Evolutionary conservation across 2,329 filamentous ascomycete genomes (phyloP).

Genomic region (Ustulina deusta): DNA sequence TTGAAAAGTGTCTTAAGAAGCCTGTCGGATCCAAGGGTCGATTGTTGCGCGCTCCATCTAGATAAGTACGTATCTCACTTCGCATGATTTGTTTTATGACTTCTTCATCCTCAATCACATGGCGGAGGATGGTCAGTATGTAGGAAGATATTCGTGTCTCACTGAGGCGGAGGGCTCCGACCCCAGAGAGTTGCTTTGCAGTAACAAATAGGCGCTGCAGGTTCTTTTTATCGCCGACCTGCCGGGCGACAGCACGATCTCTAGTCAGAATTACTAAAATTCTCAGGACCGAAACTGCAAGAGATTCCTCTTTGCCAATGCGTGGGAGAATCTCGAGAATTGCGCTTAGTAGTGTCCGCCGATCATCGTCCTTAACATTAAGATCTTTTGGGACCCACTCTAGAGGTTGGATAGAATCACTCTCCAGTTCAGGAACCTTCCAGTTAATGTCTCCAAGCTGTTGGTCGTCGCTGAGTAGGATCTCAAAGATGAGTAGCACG

Average conservation of each 20-base stretch:
- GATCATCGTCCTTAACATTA: slow-evolving; percentile 73
- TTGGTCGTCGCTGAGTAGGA: slow-evolving; percentile 88
- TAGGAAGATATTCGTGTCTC: slow-evolving; percentile 66
- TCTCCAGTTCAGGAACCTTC: slow-evolving; percentile 67
- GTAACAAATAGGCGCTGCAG: slow-evolving; percentile 92
- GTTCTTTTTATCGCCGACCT: slow-evolving; percentile 87
- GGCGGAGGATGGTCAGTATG: slow-evolving; percentile 88
- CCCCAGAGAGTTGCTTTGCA: slow-evolving; percentile 89
- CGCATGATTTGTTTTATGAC: slow-evolving; percentile 92
- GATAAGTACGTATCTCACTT: slow-evolving; percentile 84
- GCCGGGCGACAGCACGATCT: slow-evolving; percentile 77
- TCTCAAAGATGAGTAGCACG: slow-evolving; percentile 89
- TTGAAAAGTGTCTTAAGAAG: slow-evolving; percentile 82
- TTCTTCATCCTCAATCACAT: slow-evolving; percentile 93
- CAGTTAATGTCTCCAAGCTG: slow-evolving; percentile 81
- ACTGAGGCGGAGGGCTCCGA: slow-evolving; percentile 78
- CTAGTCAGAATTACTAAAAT: slow-evolving; percentile 90
- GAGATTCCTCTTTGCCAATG: slow-evolving; percentile 85
- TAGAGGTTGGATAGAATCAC: slow-evolving; percentile 63
- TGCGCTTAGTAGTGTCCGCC: slow-evolving; percentile 77
- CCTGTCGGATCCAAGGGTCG: slow-evolving; percentile 75
- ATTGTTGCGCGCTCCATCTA: slow-evolving; percentile 68
- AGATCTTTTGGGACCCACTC: slow-evolving; percentile 70
- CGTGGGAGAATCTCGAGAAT: slow-evolving; percentile 87
- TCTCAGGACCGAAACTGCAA: slow-evolving; percentile 85